These are phyloP conservation scores for Golubevia sp. DNA, from an alignment of 1,284 basidiomycete genomes.

Conservation along the genomic window DNA sequence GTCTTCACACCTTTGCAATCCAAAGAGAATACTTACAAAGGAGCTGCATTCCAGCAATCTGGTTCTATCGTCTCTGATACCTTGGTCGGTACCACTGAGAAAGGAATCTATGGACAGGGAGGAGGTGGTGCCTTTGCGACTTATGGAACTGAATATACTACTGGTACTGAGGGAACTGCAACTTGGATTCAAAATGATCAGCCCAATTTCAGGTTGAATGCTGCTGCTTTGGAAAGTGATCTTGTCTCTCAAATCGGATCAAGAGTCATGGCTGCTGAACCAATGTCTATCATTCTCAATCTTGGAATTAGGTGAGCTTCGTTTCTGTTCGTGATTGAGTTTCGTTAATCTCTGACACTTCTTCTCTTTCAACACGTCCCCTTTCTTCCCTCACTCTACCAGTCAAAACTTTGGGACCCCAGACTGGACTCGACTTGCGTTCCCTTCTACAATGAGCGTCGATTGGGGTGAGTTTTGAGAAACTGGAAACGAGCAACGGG, in stretches of 20 bases:
- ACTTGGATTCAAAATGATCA: not conserved
- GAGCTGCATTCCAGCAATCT: no score
- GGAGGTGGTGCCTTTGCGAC: not conserved
- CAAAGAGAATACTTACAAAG: no score
- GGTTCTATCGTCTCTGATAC: constrained; percentile 36
- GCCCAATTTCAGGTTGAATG: no score
- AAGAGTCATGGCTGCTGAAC: no score
- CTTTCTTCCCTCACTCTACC: no score
- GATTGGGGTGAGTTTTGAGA: no score
- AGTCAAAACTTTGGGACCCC: constrained; percentile 1
- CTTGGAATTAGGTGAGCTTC: constrained; percentile 29
- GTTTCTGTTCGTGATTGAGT: no score
- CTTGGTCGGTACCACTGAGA: not conserved
- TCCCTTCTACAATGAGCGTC: constrained; percentile 25
- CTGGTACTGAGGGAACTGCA: not conserved
- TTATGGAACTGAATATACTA: not conserved
- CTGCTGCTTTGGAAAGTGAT: no score
- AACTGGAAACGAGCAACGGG: no score
- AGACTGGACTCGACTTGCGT: constrained; percentile 17
- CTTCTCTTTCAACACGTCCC: no score
- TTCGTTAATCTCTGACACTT: no score
- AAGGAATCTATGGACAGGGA: not conserved
- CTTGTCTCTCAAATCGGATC: no score
- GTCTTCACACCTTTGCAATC: not conserved
- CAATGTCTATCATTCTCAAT: constrained; percentile 37